Percentiles rank a stretch among this genome's conserved stretches.
Conservation (phyloP, 2,329 filamentous ascomycete genomes). For the Didymella pinodella region DNA sequence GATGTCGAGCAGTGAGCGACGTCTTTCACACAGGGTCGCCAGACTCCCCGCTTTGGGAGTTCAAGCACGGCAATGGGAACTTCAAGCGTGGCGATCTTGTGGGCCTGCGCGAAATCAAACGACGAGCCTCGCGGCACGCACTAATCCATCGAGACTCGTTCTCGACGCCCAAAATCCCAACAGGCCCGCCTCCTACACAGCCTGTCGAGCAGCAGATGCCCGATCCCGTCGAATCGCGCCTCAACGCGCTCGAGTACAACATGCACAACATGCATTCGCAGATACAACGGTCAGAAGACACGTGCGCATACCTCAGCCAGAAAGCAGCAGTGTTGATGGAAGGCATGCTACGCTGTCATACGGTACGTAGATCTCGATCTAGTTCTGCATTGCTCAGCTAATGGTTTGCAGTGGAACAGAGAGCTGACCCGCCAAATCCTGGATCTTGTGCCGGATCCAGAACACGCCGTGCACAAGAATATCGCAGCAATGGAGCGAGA, state of each 20-base stretch:
- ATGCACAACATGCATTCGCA: slow-evolving; percentile 81
- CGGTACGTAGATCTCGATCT: slow-evolving; percentile 57
- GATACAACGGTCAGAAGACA: slow-evolving; percentile 84
- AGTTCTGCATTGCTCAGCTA: slow-evolving; percentile 29
- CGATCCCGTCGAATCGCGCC: slow-evolving; percentile 78
- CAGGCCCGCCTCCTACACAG: slow-evolving; percentile 80
- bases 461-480: slow-evolving; percentile 81
- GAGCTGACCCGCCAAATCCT: slow-evolving; percentile 81
- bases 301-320: slow-evolving; percentile 76
- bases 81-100: slow-evolving; percentile 95
- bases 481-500: slow-evolving; percentile 66
- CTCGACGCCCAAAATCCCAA: slow-evolving; percentile 72
- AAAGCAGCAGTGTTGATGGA: slow-evolving; percentile 86
- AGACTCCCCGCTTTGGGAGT: slow-evolving; percentile 96
- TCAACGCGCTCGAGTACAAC: slow-evolving; percentile 79
- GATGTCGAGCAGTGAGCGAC: slow-evolving; percentile 77
- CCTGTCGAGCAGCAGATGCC: slow-evolving; percentile 78
- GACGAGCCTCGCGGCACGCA: slow-evolving; percentile 89
- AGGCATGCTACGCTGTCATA: slow-evolving; percentile 75
- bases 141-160: slow-evolving; percentile 93
- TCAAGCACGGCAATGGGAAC: slow-evolving; percentile 96
- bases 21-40: slow-evolving; percentile 96
- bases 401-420: slow-evolving; percentile 73
- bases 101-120: slow-evolving; percentile 92
- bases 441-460: slow-evolving; percentile 75